Evolutionary conservation across 2,329 filamentous ascomycete species (phyloP), one percentile per base, ranked within the genome.

Genomic region (Fusarium hostae): DNA sequence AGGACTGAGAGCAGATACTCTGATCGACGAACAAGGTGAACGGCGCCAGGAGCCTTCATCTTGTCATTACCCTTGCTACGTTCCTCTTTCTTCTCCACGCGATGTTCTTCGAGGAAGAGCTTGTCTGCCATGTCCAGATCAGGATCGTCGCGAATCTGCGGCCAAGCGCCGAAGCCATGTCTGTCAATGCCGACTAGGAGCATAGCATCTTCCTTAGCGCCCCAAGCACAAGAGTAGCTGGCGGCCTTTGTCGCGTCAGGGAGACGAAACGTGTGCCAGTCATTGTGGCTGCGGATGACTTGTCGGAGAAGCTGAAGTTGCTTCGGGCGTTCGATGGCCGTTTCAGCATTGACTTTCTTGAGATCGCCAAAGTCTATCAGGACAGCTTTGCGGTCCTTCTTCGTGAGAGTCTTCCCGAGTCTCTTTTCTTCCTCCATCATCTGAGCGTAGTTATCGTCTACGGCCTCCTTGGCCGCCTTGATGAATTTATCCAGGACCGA

Each of bases 341-440:
- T 98, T 81, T 97, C 94, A 1, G 96, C 96, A 78, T 99, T 99
- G 77, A 98, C 89, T 76, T 97, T 95, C 82, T 97, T 97, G 55
- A 98, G 92, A 60, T 95, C 94, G 48, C 92, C 91, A 81, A 95
- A 97, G 79, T 98, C 95, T 76, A 99, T 98, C 47, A 99, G 85
- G 22, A 99, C 94, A 1, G 96, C 96, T 82, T 99, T 99, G 81
- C 94, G 94, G 79, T 99, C 96, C 81, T 99, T 99, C 85, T 98
- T 98, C 1, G 95, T 97, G 59, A 97, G 83, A 5, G 90, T 87
- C 79, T 96, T 97, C 78, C 94, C 94, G 0, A 89, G 87, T 70
- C 92, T 90, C 80, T 96, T 93, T 75, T 97, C 94, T 77, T 94
- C 94, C 68, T 92, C 90, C 37, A 94, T 88, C 22, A 97, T 87